Base-by-base conservation (phyloP, 2,329 filamentous ascomycete species). In the Fusarium mundagurra region DNA sequence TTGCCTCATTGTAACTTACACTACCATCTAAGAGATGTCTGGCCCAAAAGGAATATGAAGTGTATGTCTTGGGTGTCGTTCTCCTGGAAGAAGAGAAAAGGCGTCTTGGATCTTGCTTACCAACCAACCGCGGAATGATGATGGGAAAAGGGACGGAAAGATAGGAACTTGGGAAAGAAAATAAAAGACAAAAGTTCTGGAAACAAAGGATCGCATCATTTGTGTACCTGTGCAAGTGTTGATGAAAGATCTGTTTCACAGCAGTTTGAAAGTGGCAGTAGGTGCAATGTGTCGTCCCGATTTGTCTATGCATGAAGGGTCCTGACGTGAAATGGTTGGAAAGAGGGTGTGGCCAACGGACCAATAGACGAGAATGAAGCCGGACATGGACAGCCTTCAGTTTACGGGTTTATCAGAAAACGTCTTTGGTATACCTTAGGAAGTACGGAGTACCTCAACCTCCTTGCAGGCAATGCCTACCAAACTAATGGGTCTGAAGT, bases 61-160 rank as follows among this genome's bases (percentile, higher is more conserved):
- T 76, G 69, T 61, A 77, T 71, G 47, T 78, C 69, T 72, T 73
- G 64, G 92, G 83, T 92, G 92, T 71, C 94, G 94, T 82, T 72
- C 71, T 73, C 67, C 67, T 69, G 67, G 66, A 69, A 60, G 48
- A 71, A 75, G 71, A 76, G 67, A 72, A 77, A 73, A 67, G 76
- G 74, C 72, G 74, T 75, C 76, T 69, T 64, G 69, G 69, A 72
- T 59, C 67, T 64, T 73, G 69, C 61, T 74, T 74, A 69, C 61
- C 31, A 67, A 67, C 53, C 27, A 66, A 72, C 50, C 60, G 39
- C 27, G 53, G 36, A 61, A 71, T 75, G 62, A 76, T 68, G 72
- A 76, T 51, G 60, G 64, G 68, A 75, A 76, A 74, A 67, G 54
- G 72, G 59, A 73, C 50, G 55, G 55, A 63, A 72, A 31, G 64